Base-by-base conservation (phyloP, 768 basidiomycete species). In the Amylocystis lapponica region DNA sequence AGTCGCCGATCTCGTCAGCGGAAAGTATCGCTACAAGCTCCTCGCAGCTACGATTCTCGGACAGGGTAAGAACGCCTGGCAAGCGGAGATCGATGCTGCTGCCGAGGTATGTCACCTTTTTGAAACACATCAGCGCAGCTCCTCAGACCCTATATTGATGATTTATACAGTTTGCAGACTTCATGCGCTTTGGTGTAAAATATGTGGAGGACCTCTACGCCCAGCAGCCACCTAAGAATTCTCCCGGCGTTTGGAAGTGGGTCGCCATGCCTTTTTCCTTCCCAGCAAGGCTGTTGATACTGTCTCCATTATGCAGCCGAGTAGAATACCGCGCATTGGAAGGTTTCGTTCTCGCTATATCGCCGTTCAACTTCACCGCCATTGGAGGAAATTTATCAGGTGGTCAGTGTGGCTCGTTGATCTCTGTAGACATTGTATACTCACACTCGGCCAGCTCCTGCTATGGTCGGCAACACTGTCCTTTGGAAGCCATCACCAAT, bases 11-110 rank as follows among this genome's bases (percentile, higher is more conserved):
- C 80, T 99, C 39, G 79, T 92, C 45, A 83, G 88, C 58, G 90
- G 89, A 42, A 99, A 98, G 74, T 96, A 97, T 63, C 75, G 96
- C 51, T 95, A 94, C 70, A 84, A 85, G 67, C 72, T 99, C 36
- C 74, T 97, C 68, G 96, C 96, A 31, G 93, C 95, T 30, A 98
- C 95, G 33, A 96, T 99, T 67, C 74, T 99, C 36, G 96, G 96
- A 13, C 96, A 99, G 68, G 96, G 96, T 31, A 99, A 99, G 80
- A 99, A 97, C 61, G 84, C 76, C 13, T 99, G 96, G 96, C 96
- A 99, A 69, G 96, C 96, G 13, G 96, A 99, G 74, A 98, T 99
- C 50, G 96, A 99, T 63, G 91, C 96, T 42, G 96, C 93, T 14
- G 95, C 96, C 4, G 96, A 99, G 83, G 91, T 90, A 45, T 32